Evolutionary conservation across 805 yeast species (phyloP).

Genomic region (Candida coquimbonensis): DNA sequence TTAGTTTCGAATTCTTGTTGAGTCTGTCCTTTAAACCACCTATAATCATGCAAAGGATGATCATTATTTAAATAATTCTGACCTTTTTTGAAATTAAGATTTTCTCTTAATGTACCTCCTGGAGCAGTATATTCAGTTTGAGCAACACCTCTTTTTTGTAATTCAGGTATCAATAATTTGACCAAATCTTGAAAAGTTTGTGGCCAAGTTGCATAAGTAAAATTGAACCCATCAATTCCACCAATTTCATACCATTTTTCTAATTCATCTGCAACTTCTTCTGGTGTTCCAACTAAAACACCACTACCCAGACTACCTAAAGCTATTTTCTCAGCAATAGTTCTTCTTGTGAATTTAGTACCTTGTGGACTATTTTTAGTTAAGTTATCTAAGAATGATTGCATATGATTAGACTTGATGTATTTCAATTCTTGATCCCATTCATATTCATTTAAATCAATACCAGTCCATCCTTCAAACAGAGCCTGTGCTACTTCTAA

Average conservation of each 20-base stretch:
- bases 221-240: constrained; percentile 39
- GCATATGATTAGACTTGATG: constrained; percentile 19
- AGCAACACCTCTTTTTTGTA: constrained; percentile 28
- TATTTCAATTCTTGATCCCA: constrained; percentile 27
- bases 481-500: constrained; percentile 30
- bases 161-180: constrained; percentile 30
- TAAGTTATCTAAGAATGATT: constrained; percentile 12
- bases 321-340: constrained; percentile 19
- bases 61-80: constrained; percentile 4
- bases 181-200: constrained; percentile 34
- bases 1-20: neutral
- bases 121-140: constrained; percentile 32
- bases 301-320: constrained; percentile 1
- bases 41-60: constrained; percentile 3
- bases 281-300: constrained; percentile 22
- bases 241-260: constrained; percentile 33
- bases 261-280: constrained; percentile 30
- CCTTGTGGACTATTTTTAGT: constrained; percentile 25
- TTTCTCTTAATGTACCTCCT: constrained; percentile 17
- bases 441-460: constrained; percentile 29
- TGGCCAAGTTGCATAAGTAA: constrained; percentile 25
- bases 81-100: constrained; percentile 7
- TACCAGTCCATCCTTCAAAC: constrained; percentile 37
- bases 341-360: constrained; percentile 13
- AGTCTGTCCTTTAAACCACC: constrained; percentile 5